Percentiles rank a stretch among this genome's conserved stretches.
phyloP scores from a whole-genome alignment of 2,329 filamentous ascomycete species.

The Myriosclerotinia curreyana region DNA sequence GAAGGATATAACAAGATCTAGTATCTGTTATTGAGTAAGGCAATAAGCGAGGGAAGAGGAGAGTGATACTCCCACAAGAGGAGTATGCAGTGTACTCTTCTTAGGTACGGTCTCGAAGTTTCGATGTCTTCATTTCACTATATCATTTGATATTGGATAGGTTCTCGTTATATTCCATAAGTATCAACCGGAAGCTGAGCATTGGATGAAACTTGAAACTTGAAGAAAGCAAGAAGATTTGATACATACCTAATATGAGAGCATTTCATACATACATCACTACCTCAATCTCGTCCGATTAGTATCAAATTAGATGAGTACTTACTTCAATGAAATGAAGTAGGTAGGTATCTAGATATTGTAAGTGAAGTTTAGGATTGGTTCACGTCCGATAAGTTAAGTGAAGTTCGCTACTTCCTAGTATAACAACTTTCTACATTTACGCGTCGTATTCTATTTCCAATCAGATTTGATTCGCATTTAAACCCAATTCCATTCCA shows the following conservation, averaged over 20 bases:
- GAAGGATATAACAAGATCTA: not conserved
- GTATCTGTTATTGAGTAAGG: too few species aligned
- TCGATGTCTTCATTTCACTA: not conserved
- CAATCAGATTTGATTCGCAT: not conserved
- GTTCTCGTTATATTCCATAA: too few species aligned
- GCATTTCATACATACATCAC: not conserved
- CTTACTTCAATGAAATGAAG: not conserved
- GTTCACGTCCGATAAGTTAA: not conserved
- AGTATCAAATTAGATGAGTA: not conserved
- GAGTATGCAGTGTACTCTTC: not conserved
- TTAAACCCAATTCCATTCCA: not conserved
- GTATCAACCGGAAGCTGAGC: too few species aligned
- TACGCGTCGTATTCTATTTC: not conserved
- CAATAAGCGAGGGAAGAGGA: not conserved
- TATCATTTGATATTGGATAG: not conserved
- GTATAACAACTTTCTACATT: not conserved
- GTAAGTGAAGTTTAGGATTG: not conserved
- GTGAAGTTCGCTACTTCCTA: slow-evolving; percentile 8
- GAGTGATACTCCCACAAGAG: not conserved
- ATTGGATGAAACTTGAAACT: too few species aligned
- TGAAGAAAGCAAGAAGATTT: not conserved
- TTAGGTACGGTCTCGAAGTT: not conserved
- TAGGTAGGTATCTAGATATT: not conserved
- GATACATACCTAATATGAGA: not conserved
- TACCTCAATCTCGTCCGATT: not conserved